These are phyloP conservation scores for Globisporangium mamillatum DNA, from an alignment of 352 stramenopile genomes.

Conservation along the genomic window DNA sequence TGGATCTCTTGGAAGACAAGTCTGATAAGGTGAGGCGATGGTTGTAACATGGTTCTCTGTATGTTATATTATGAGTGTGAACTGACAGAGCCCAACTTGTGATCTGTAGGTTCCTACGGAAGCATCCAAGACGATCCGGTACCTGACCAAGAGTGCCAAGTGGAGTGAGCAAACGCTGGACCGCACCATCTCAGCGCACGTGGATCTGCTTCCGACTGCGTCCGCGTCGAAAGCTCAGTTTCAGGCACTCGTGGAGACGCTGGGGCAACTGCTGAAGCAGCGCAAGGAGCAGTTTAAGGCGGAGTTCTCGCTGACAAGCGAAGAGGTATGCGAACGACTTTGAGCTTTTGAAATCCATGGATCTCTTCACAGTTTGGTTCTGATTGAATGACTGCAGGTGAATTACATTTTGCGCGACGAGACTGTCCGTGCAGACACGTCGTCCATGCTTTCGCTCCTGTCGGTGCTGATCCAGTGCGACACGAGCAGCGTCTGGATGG, in stretches of 20 bases:
- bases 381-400: slow-evolving; percentile 16
- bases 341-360: neutral
- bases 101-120: slow-evolving; percentile 35
- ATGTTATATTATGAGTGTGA: neutral
- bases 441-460: slow-evolving; percentile 18
- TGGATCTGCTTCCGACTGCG: slow-evolving; percentile 38
- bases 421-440: neutral
- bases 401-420: slow-evolving; percentile 28
- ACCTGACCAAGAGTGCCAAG: slow-evolving; percentile 20
- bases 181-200: slow-evolving; percentile 44
- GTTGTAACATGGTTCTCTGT: neutral
- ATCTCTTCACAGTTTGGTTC: neutral
- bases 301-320: slow-evolving; percentile 24
- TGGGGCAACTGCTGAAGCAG: slow-evolving; percentile 26
- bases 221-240: slow-evolving; percentile 10
- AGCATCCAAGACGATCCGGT: slow-evolving; percentile 42
- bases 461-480: slow-evolving; percentile 30
- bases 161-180: slow-evolving; percentile 40
- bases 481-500: slow-evolving; percentile 30
- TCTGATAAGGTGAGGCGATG: slow-evolving; percentile 21
- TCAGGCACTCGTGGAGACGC: slow-evolving; percentile 25
- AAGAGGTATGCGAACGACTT: slow-evolving; percentile 23
- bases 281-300: slow-evolving; percentile 18
- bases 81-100: neutral
- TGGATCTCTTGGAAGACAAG: slow-evolving; percentile 62